Conservation (phyloP, 1,139 yeast species). For the Debaryomyces coudertii region DNA sequence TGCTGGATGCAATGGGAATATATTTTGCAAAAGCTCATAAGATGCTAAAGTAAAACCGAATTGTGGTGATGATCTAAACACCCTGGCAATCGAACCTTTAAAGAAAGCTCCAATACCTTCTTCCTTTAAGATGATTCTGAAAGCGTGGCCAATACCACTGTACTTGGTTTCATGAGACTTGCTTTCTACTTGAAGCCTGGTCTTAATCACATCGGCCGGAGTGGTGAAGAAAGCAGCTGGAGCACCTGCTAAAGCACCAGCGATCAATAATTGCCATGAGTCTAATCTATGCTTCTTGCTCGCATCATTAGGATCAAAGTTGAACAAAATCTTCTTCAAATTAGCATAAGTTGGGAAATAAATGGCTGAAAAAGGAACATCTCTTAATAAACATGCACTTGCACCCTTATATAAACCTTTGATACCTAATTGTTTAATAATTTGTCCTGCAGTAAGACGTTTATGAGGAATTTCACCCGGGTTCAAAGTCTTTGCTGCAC, state of each 20-base stretch:
- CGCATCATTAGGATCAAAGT: slow-evolving; percentile 72
- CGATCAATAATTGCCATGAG: slow-evolving; percentile 78
- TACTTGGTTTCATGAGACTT: slow-evolving; percentile 78
- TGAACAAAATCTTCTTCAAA: slow-evolving; percentile 77
- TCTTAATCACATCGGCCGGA: slow-evolving; percentile 95
- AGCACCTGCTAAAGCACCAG: slow-evolving; percentile 97
- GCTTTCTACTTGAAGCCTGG: slow-evolving; percentile 88
- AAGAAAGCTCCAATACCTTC: slow-evolving; percentile 82
- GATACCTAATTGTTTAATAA: slow-evolving; percentile 78
- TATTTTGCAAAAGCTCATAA: slow-evolving; percentile 73
- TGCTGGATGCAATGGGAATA: slow-evolving; percentile 52
- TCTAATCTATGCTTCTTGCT: slow-evolving; percentile 57
- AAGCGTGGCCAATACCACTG: slow-evolving; percentile 77
- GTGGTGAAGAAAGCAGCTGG: slow-evolving; percentile 97
- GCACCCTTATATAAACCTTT: slow-evolving; percentile 92
- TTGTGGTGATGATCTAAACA: slow-evolving; percentile 94
- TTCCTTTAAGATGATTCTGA: slow-evolving; percentile 69
- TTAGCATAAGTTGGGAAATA: slow-evolving; percentile 98
- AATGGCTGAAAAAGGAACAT: slow-evolving; percentile 95
- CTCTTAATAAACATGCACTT: slow-evolving; percentile 87
- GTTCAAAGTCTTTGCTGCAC: slow-evolving; percentile 40
- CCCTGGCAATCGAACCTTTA: slow-evolving; percentile 96
- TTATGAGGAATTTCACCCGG: slow-evolving; percentile 54
- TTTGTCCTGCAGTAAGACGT: slow-evolving; percentile 64
- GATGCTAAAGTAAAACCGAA: slow-evolving; percentile 97